These are phyloP conservation scores for Scutellaria baicalensis DNA, from an alignment of 257 asterid species.

Conservation along the genomic window DNA sequence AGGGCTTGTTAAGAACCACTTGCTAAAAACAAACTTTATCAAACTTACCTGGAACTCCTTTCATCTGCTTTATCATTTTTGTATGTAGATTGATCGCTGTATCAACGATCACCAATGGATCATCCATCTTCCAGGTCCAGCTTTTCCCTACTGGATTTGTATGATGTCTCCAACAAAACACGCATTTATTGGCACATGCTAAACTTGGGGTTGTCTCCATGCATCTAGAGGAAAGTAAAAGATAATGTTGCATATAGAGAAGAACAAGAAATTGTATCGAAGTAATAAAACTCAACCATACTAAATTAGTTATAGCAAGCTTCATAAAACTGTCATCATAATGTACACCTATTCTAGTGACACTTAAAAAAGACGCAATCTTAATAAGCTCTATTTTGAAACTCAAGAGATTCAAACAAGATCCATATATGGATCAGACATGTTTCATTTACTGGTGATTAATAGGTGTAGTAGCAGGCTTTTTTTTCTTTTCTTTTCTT, in stretches of 20 bases:
- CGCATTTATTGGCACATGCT: conserved; percentile 98
- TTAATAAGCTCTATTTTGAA: background rate
- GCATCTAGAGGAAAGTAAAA: conserved; percentile 49
- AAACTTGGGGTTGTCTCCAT: conserved; percentile 99
- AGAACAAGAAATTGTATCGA: background rate
- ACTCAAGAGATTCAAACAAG: background rate
- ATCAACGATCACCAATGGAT: conserved; percentile 77
- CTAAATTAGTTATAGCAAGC: background rate
- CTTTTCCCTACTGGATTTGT: conserved; percentile 94
- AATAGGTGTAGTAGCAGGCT: background rate
- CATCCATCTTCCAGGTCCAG: conserved; percentile 99
- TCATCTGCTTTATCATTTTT: conserved; percentile 95
- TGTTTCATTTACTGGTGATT: background rate
- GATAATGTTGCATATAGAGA: background rate
- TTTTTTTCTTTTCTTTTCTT: too few species aligned
- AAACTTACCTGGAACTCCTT: conserved; percentile 89
- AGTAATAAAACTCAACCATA: background rate
- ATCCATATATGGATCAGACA: background rate
- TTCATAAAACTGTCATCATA: background rate
- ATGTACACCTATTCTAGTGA: background rate
- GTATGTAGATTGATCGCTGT: conserved; percentile 84
- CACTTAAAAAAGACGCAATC: background rate
- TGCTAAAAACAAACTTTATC: background rate
- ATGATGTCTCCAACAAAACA: conserved; percentile 99
- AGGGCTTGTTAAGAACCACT: background rate